These are phyloP conservation scores for Macadamia tetraphylla DNA, from an alignment of 164 flowering plant species.

Conservation along the genomic window DNA sequence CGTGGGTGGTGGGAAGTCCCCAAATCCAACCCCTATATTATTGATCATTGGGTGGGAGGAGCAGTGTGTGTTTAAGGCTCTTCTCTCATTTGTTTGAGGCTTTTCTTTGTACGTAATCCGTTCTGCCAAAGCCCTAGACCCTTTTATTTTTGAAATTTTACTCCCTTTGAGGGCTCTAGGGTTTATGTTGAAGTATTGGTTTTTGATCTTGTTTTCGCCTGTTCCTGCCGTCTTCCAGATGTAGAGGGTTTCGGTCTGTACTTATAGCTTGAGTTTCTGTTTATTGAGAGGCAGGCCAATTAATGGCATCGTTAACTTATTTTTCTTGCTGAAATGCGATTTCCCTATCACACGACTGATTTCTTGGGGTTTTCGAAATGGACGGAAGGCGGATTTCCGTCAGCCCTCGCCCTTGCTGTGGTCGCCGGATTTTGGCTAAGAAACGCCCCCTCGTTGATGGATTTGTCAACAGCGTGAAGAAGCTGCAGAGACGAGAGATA, in stretches of 20 bases:
- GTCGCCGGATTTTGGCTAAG: conserved; percentile 68
- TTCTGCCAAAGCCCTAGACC: neutral
- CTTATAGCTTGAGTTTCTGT: neutral
- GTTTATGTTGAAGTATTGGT: neutral
- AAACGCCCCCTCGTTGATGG: conserved; percentile 67
- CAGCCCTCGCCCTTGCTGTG: conserved; percentile 75
- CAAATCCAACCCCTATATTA: too few species aligned
- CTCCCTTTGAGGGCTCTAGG: neutral
- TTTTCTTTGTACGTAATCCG: neutral
- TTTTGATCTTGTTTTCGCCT: too few species aligned
- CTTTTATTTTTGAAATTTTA: neutral
- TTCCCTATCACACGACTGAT: neutral
- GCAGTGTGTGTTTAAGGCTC: too few species aligned
- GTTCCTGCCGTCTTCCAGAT: neutral
- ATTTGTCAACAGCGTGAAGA: conserved; percentile 86
- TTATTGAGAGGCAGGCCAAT: too few species aligned
- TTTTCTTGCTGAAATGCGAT: conserved; percentile 2
- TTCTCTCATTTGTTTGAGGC: neutral
- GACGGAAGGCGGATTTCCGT: conserved; percentile 70
- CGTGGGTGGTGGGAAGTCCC: too few species aligned
- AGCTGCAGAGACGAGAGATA: conserved; percentile 88
- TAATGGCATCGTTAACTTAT: neutral
- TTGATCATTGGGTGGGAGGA: too few species aligned
- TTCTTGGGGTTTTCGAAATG: conserved; percentile 26
- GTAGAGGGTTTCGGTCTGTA: conserved; percentile 3